Conservation (phyloP, 805 yeast species). For the Schwanniomyces vanrijiae region DNA sequence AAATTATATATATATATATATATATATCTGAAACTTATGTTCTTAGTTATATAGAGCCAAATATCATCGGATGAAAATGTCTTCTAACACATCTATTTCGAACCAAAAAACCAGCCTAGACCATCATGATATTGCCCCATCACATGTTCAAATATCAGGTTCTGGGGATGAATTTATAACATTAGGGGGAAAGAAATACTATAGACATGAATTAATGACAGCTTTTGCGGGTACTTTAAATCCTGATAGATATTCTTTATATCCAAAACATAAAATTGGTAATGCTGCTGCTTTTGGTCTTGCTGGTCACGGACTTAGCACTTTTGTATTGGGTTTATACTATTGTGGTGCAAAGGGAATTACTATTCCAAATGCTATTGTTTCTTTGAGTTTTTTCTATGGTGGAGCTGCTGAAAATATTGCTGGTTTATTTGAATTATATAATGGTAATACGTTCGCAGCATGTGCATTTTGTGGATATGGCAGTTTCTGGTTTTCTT, state of each 20-base stretch:
- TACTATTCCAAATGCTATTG: slow-evolving; percentile 38
- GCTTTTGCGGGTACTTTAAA: slow-evolving; percentile 64
- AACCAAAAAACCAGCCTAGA: neutral
- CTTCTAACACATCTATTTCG: neutral
- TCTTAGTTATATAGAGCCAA: neutral
- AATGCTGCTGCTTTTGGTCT: slow-evolving; percentile 59
- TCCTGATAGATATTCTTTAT: slow-evolving; percentile 44
- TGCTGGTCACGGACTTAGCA: slow-evolving; percentile 46
- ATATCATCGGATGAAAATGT: neutral
- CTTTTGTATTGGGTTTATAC: slow-evolving; percentile 48
- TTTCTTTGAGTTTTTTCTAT: slow-evolving; percentile 48
- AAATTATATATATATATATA: neutral
- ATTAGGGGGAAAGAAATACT: slow-evolving; percentile 43
- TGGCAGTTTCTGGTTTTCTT: slow-evolving; percentile 58
- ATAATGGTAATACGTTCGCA: slow-evolving; percentile 56
- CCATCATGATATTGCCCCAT: neutral
- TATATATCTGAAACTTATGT: neutral
- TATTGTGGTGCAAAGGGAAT: slow-evolving; percentile 50
- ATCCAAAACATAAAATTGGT: slow-evolving; percentile 47
- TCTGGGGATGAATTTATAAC: slow-evolving; percentile 42
- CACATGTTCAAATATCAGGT: slow-evolving; percentile 14
- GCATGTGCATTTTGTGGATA: slow-evolving; percentile 51
- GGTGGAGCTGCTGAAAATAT: slow-evolving; percentile 51
- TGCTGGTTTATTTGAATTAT: slow-evolving; percentile 52
- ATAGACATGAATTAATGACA: slow-evolving; percentile 53